Conservation (phyloP, 148 eudicot genomes). For the Mesembryanthemum crystallinum region DNA sequence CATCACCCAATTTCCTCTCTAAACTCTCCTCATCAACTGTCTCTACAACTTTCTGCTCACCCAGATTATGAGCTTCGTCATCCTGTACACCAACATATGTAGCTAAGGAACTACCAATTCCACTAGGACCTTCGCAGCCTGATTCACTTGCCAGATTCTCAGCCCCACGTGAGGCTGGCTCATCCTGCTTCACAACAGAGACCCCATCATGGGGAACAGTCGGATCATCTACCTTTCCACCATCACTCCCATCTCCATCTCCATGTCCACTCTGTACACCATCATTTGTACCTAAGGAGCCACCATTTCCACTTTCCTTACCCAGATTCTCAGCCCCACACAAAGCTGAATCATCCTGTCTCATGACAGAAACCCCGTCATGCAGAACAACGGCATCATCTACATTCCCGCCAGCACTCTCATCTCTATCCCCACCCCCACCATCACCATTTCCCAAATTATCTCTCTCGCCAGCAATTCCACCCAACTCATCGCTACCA, state of each 20-base stretch:
- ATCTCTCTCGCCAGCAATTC: conserved; percentile 1
- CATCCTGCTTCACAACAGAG: conserved; percentile 6
- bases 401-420: conserved; percentile 16
- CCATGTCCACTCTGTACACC: background rate
- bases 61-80: conserved; percentile 17
- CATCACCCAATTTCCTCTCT: conserved; percentile 22
- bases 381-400: background rate
- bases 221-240: conserved; percentile 10
- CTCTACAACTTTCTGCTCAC: background rate
- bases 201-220: background rate
- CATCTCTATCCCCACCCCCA: conserved; percentile 5
- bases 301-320: conserved; percentile 1
- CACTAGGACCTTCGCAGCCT: conserved; percentile 8
- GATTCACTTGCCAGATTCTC: background rate
- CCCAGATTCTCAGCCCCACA: conserved; percentile 6
- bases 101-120: conserved; percentile 10
- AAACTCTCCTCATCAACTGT: conserved; percentile 4
- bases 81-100: background rate
- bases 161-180: background rate
- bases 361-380: background rate
- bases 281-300: too few relatives aligned
- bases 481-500: conserved; percentile 15
- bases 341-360: conserved; percentile 5
- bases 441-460: conserved; percentile 4
- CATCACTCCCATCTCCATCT: conserved; percentile 16